phyloP scores from a whole-genome alignment of 352 stramenopile genomes.

The Phytophthora citricola region DNA sequence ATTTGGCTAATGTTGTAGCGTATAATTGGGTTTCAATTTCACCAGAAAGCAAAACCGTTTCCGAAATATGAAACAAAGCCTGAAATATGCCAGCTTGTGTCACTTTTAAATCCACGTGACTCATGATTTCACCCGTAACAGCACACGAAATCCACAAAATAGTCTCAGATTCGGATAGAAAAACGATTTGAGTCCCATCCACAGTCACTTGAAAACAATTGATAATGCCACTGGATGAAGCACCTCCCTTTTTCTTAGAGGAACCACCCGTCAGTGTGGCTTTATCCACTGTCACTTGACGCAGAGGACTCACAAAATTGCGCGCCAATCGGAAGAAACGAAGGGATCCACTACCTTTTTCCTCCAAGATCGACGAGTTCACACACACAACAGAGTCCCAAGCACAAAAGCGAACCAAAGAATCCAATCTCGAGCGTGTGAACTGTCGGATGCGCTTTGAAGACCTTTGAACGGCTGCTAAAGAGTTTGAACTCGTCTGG shows the following conservation, averaged over 20 bases:
- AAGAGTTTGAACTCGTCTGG: not conserved
- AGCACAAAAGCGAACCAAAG: conserved; percentile 17
- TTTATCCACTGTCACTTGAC: conserved; percentile 15
- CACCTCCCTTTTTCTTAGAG: not conserved
- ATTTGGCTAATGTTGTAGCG: conserved; percentile 18
- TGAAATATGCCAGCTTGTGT: conserved; percentile 6
- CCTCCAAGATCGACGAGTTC: conserved; percentile 33
- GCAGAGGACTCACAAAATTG: conserved; percentile 22
- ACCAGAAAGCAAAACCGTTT: not conserved
- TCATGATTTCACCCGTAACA: conserved; percentile 19
- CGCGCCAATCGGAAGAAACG: conserved; percentile 29
- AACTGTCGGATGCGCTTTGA: conserved; percentile 19
- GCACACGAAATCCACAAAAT: conserved; percentile 23
- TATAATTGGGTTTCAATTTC: conserved; percentile 19
- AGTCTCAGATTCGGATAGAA: conserved; percentile 10
- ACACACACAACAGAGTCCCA: conserved; percentile 38
- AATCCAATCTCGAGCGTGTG: conserved; percentile 5
- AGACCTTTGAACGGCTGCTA: not conserved
- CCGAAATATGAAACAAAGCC: conserved; percentile 14
- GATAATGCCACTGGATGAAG: conserved; percentile 19
- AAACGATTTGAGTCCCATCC: conserved; percentile 22
- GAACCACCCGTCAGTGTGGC: not conserved
- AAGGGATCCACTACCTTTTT: conserved; percentile 27
- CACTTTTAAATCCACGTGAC: conserved; percentile 12
- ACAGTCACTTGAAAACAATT: conserved; percentile 14